Conservation (phyloP, 805 yeast genomes). For the Vanderwaltozyma verrucispora region DNA sequence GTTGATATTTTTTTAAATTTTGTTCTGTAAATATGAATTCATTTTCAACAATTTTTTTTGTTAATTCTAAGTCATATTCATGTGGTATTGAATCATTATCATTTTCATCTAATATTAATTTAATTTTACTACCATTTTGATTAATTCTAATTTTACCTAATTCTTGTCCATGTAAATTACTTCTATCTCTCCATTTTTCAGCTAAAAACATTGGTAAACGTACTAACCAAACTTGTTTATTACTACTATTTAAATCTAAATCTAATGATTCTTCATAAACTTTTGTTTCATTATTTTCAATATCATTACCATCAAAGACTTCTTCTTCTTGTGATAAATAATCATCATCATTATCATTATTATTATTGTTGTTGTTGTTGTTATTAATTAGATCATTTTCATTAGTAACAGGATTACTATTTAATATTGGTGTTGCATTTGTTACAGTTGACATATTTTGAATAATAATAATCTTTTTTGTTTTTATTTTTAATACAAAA, state of each 20-base stretch:
- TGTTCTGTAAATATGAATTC: slow-evolving; percentile 84
- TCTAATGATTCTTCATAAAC: slow-evolving; percentile 61
- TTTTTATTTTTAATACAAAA: too few species aligned
- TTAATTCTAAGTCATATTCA: slow-evolving; percentile 69
- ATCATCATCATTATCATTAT: slow-evolving; percentile 25
- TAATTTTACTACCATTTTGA: slow-evolving; percentile 41
- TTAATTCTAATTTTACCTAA: slow-evolving; percentile 73
- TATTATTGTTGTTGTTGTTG: background rate
- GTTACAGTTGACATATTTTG: too few species aligned
- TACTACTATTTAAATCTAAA: slow-evolving; percentile 51
- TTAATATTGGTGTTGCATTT: too few species aligned
- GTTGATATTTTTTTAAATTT: slow-evolving; percentile 50
- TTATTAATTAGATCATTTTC: background rate
- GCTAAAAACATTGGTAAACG: slow-evolving; percentile 82
- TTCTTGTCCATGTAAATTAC: slow-evolving; percentile 56
- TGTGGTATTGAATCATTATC: slow-evolving; percentile 53
- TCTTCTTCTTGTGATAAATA: slow-evolving; percentile 34
- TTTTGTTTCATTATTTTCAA: slow-evolving; percentile 29
- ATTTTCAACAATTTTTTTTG: slow-evolving; percentile 72
- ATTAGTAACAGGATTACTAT: too few species aligned
- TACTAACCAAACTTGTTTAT: slow-evolving; percentile 83
- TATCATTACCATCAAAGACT: slow-evolving; percentile 37
- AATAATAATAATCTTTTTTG: too few species aligned
- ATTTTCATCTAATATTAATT: slow-evolving; percentile 45
- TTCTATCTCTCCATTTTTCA: slow-evolving; percentile 64